Evolutionary conservation across 768 basidiomycete species (phyloP), one percentile per base, ranked within the genome.

Genomic region (Myochromella boudieri): DNA sequence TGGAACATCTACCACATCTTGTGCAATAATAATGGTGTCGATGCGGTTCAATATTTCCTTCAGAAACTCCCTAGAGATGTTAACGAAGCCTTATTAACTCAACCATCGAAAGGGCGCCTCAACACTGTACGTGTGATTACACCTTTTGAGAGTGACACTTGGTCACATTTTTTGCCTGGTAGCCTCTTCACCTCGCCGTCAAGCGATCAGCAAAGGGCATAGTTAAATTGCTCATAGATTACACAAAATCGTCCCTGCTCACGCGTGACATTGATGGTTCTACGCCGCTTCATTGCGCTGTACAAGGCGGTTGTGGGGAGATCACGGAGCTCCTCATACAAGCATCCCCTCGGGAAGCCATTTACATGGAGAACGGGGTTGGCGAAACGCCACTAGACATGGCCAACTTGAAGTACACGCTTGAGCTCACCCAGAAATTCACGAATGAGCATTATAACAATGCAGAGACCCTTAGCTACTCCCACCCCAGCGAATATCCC

Each of bases 161-260:
- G 17, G 43, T 55, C 22, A 34, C 42, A 33, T 11, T 15, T n/a
- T 6, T 6, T 25, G 21, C 34, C 21, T 15, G 44, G 32, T 41
- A 83, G 82, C 81, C 82, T 6, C 63, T 83, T 5, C 79, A 77
- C 51, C 33, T 80, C n/a, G 77, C 78, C 3, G 74, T 78, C 11
- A 74, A 76, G 48, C 34, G 28, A 0, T 67, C 65, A 0, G 49
- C 53, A 6, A 57, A 61, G 6, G 42, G 54, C 0, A 44, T 67
- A 4, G 68, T 74, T 34, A 56, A 65, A 27, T 49, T 68, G 25
- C 57, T 81, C 26, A 53, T 79, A 11, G 61, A 67, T 3, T 72
- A 69, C 37, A 65, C 68, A 6, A 65, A 62, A 32, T 48, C 68
- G 0, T 55, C 67, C 4, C 62, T 74, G 22, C 54, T 73, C 4